A percentile compares a stretch with the other conserved stretches of the same genome.
Evolutionary conservation across 768 basidiomycete genomes (phyloP).

Genomic region (Boletellus ananiceps): DNA sequence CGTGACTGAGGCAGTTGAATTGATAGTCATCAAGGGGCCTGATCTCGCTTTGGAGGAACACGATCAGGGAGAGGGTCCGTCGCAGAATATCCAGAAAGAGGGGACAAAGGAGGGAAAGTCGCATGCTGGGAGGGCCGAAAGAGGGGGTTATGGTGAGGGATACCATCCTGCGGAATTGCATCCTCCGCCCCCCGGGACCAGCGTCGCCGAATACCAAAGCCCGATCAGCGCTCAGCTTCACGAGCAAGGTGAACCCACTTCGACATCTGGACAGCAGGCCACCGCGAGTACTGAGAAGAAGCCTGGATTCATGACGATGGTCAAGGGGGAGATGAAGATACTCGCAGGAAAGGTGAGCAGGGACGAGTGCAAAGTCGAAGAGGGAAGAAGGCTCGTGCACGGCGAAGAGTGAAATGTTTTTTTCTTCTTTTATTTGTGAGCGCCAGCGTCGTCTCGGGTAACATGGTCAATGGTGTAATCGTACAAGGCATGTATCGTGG

Average conservation of each 20-base stretch:
- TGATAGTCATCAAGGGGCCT: not conserved
- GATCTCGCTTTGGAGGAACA: not conserved
- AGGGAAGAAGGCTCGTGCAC: slow-evolving; percentile 27
- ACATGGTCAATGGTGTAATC: not conserved
- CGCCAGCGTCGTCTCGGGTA: too few relatives aligned
- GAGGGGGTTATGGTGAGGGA: slow-evolving; percentile 11
- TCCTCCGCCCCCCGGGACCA: slow-evolving; percentile 20
- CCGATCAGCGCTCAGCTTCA: not conserved
- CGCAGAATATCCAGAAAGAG: slow-evolving; percentile 2
- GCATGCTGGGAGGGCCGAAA: not conserved
- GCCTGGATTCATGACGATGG: slow-evolving; percentile 25
- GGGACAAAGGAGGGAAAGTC: not conserved
- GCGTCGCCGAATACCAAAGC: slow-evolving; percentile 12
- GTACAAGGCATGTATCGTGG: slow-evolving; percentile 7
- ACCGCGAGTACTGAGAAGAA: slow-evolving; percentile 16
- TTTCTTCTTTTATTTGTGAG: too few relatives aligned
- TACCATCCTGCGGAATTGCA: slow-evolving; percentile 30
- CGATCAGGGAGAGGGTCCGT: not conserved
- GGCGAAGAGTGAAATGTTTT: slow-evolving; percentile 14
- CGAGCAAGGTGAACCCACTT: not conserved
- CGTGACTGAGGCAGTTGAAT: not conserved
- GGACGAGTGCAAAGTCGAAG: slow-evolving; percentile 26
- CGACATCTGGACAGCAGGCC: not conserved
- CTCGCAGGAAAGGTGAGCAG: slow-evolving; percentile 29
- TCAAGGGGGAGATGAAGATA: slow-evolving; percentile 34